Evolutionary conservation across 2,329 filamentous ascomycete species (phyloP), one percentile per base, ranked within the genome.

Genomic region (Trichoderma aggressivum): DNA sequence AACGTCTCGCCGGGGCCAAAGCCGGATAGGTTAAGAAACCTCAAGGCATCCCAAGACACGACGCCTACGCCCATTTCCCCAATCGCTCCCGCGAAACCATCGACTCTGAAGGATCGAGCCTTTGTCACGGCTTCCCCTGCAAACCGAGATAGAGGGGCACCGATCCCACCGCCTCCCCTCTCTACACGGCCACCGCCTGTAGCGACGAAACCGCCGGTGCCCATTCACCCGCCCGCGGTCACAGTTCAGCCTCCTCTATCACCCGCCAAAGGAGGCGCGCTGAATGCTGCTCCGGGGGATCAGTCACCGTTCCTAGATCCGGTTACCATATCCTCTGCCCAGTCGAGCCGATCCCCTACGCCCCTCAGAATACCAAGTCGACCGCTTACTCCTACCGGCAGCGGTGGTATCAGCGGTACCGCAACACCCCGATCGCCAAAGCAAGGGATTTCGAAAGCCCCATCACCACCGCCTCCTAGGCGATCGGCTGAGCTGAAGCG

Each of bases 161-260:
- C 66, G 4, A 58, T 47, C 21, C 71, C 70, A 39, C 74, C 80
- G 53, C 72, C 75, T 67, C 72, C 74, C 56, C 30, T 75, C 24
- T 77, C 78, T 50, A 74, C 75, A 53, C 76, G 76, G 66, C 78
- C 76, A 53, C 73, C 72, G 6, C 73, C 75, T 7, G 67, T 73
- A 26, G 53, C 73, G 26, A 21, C 70, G 21, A 80, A 78, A 70
- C 73, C 77, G 56, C 73, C 74, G 36, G 65, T 71, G 16, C 70
- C 72, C 21, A 75, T 77, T 34, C 80, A 80, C n/a, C 86, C 90
- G 34, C 92, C 92, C 21, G 86, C 90, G 36, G 88, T 94, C 71
- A 88, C 86, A 6, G 83, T 94, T 60, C 87, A 93, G 69, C 91
- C 92, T 56, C 92, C 92, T 6, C 86, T 86, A 65, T 93, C 92